Percentiles rank a stretch among this genome's conserved stretches.
Evolutionary conservation across 768 basidiomycete genomes (phyloP).

Genomic region (Ramaria sp.): DNA sequence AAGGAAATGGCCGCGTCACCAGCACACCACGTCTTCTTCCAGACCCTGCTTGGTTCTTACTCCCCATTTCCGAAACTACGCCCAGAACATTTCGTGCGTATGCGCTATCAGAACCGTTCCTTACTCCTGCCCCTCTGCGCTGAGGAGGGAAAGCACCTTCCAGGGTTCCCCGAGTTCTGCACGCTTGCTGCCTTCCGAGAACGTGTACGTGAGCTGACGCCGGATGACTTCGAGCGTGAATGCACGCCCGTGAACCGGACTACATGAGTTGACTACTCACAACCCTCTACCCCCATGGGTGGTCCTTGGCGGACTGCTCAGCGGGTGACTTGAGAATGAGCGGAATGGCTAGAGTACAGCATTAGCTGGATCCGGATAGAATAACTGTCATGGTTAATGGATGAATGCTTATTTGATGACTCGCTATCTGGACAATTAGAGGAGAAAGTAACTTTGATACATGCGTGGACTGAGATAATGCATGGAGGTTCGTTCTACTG

Average conservation of each 20-base stretch:
- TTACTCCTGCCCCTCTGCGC: constrained; percentile 56
- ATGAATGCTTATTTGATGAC: background rate
- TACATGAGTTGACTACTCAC: background rate
- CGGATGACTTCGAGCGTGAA: constrained; percentile 54
- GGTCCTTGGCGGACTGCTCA: too few relatives aligned
- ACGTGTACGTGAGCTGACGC: constrained; percentile 54
- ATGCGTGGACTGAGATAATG: too few relatives aligned
- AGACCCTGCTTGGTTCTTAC: background rate
- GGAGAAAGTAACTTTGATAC: too few relatives aligned
- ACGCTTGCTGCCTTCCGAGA: constrained; percentile 52
- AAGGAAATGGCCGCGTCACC: constrained; percentile 13
- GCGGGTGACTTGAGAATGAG: too few relatives aligned
- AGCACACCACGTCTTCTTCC: background rate
- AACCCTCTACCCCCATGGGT: too few relatives aligned
- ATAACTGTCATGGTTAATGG: background rate
- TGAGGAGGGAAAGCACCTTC: constrained; percentile 52
- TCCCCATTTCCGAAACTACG: background rate
- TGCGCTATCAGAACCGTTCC: constrained; percentile 65
- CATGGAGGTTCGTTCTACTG: too few relatives aligned
- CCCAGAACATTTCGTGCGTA: constrained; percentile 32
- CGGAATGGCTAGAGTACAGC: too few relatives aligned
- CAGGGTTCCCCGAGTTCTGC: constrained; percentile 66
- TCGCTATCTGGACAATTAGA: background rate
- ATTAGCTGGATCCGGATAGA: too few relatives aligned
- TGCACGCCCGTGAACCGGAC: constrained; percentile 29